Evolutionary conservation across 352 stramenopile genomes (phyloP).

Genomic region (Pythium scleroteichum): DNA sequence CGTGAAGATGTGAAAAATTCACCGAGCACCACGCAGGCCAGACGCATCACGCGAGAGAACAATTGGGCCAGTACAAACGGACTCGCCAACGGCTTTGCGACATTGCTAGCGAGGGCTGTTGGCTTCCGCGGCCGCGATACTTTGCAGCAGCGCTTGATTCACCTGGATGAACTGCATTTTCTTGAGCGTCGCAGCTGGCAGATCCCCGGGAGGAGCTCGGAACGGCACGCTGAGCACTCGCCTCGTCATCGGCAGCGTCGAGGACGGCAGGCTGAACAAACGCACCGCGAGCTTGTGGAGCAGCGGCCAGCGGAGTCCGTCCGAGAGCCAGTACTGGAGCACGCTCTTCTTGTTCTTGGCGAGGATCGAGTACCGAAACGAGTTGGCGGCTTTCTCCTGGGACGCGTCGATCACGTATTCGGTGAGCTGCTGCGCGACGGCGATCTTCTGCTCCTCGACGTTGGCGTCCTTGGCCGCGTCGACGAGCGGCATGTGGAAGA

Average conservation of each 20-base stretch:
- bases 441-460: constrained; percentile 22
- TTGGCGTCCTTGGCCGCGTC: constrained; percentile 3
- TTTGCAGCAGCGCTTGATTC: constrained; percentile 17
- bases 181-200: constrained; percentile 1
- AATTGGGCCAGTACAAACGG: no score
- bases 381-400: constrained; percentile 17
- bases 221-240: constrained; percentile 11
- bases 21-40: no score
- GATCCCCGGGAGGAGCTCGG: not conserved
- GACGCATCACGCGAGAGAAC: no score
- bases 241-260: constrained; percentile 14
- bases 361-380: constrained; percentile 36
- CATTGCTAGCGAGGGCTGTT: no score
- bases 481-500: constrained; percentile 28
- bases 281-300: constrained; percentile 31
- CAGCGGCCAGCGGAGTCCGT: constrained; percentile 32
- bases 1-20: no score
- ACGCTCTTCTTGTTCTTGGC: constrained; percentile 33
- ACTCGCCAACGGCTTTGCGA: no score
- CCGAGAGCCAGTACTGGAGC: constrained; percentile 38
- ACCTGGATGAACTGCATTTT: constrained; percentile 26
- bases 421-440: constrained; percentile 34
- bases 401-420: constrained; percentile 37
- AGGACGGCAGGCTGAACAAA: constrained; percentile 31
- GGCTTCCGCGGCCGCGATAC: not conserved